Percentiles rank a stretch among this genome's conserved stretches.
phyloP scores from a whole-genome alignment of 495 filamentous ascomycete genomes.

The Penicillium cosmopolitanum region DNA sequence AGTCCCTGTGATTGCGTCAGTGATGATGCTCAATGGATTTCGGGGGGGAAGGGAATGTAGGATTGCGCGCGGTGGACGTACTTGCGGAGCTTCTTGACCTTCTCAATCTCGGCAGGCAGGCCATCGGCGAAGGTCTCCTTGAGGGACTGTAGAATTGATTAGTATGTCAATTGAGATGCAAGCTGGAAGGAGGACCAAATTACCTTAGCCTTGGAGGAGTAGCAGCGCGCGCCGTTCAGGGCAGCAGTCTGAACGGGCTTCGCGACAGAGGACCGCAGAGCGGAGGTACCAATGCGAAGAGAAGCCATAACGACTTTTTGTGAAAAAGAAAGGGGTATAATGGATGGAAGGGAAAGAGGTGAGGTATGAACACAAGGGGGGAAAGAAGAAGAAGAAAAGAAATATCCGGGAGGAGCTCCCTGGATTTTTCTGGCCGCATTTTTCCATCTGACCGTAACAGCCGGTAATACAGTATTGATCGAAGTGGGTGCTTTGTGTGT shows the following conservation, averaged over 20 bases:
- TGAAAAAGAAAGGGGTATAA: slow-evolving; percentile 37
- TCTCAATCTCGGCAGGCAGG: slow-evolving; percentile 93
- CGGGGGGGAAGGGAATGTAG: neutral
- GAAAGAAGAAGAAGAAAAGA: slow-evolving; percentile 22
- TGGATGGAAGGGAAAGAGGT: slow-evolving; percentile 32
- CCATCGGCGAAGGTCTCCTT: slow-evolving; percentile 98
- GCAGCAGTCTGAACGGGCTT: slow-evolving; percentile 66
- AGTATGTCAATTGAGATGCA: slow-evolving; percentile 29
- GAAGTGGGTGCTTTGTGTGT: neutral
- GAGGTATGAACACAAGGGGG: slow-evolving; percentile 23
- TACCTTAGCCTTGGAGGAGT: slow-evolving; percentile 91
- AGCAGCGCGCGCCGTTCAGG: slow-evolving; percentile 83
- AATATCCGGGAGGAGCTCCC: slow-evolving; percentile 32
- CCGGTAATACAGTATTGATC: slow-evolving; percentile 4
- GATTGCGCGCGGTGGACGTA: slow-evolving; percentile 45
- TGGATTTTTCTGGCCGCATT: slow-evolving; percentile 32
- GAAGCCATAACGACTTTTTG: slow-evolving; percentile 64
- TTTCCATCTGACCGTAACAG: slow-evolving; percentile 38
- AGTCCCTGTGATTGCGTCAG: slow-evolving; percentile 63
- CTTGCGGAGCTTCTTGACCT: slow-evolving; percentile 98
- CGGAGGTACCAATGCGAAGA: slow-evolving; percentile 73
- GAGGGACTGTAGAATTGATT: slow-evolving; percentile 65
- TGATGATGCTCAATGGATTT: slow-evolving; percentile 8
- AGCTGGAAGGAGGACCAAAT: slow-evolving; percentile 20
- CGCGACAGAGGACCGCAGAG: slow-evolving; percentile 71